Base-by-base conservation (phyloP, 2,329 filamentous ascomycete genomes). In the Diplodia mutila region DNA sequence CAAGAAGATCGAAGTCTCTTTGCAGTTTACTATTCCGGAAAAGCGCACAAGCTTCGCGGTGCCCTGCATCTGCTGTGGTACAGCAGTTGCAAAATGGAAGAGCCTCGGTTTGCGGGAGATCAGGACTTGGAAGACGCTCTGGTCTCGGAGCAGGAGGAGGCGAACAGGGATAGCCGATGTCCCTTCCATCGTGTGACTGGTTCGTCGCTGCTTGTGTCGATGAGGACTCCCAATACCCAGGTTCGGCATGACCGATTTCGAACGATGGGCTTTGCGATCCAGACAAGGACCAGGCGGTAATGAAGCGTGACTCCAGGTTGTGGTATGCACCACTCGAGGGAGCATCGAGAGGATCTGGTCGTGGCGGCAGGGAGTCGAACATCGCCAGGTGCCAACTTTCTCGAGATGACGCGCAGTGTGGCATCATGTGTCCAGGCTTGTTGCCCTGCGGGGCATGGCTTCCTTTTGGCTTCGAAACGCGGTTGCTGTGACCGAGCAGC, bases 51-150 rank as follows among this genome's bases (percentile, higher is more conserved):
- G 69, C 69, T 73, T 14, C 69, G 23, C 8, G 69, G 21, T 46
- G 42, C 8, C 42, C 42, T 46, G 42, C 42, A 52, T 68, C 64
- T 21, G 61, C 39, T 25, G 66, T 67, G 1, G 64, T 49, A 65
- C 73, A 75, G 59, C 78, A 80, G 61, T 73, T 67, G 65, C 78
- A 80, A 53, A 80, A 80, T 2, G 70, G 67, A 4, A 63, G 59
- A 21, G 72, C 73, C 2, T 73, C 73, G 12, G 77, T 27, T 8
- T 75, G 72, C 3, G 71, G 67, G 12, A 80, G 61, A 4, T 79
- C 77, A 57, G 77, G 78, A 25, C 77, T 76, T 23, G 74, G 59
- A 46, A 79, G 67, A n/a, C 77, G 72, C 21, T 55, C 64, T 34
- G 75, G 64, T 49, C 71, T 73, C 27, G 78, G 77, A n/a, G 76